A percentile compares a stretch with the other conserved stretches of the same genome.
phyloP scores from a whole-genome alignment of 2,329 filamentous ascomycete genomes.

The Stachybotrys elegans region DNA sequence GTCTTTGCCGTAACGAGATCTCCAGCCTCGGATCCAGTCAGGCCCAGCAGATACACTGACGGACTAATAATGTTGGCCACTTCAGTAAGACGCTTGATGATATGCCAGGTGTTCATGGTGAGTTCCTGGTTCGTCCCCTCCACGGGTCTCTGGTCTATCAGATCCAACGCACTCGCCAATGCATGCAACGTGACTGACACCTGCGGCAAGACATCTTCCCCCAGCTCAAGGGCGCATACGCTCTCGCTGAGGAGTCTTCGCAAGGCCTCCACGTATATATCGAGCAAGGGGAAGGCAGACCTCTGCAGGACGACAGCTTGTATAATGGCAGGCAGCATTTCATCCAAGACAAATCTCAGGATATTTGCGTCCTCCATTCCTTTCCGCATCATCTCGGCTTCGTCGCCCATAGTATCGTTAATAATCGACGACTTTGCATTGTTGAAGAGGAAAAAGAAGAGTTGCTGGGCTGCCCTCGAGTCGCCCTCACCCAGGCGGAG shows the following conservation, averaged over 20 bases:
- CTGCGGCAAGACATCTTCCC: constrained; percentile 24
- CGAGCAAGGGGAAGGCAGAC: constrained; percentile 42
- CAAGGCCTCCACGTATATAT: constrained; percentile 44
- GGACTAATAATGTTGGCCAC: no score
- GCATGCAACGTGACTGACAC: constrained; percentile 26
- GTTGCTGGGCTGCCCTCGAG: constrained; percentile 36
- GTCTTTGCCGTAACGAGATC: no score
- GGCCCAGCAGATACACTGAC: no score
- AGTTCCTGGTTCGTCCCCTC: no score
- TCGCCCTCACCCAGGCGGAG: constrained; percentile 50
- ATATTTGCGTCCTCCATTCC: constrained; percentile 44
- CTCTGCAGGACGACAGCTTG: constrained; percentile 27
- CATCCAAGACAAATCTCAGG: constrained; percentile 41
- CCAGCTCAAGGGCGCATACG: constrained; percentile 31
- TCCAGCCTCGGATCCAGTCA: no score
- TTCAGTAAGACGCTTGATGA: no score
- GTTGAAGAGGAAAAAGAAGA: constrained; percentile 54
- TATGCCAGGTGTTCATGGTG: no score
- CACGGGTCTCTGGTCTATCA: no score
- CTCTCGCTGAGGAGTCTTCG: constrained; percentile 27
- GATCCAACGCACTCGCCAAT: constrained; percentile 22
- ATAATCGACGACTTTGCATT: constrained; percentile 52
- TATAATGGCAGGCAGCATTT: constrained; percentile 51
- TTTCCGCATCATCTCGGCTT: constrained; percentile 38
- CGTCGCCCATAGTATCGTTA: constrained; percentile 41